phyloP scores from a whole-genome alignment of 805 yeast genomes.

The Hagleromyces aurorensis region DNA sequence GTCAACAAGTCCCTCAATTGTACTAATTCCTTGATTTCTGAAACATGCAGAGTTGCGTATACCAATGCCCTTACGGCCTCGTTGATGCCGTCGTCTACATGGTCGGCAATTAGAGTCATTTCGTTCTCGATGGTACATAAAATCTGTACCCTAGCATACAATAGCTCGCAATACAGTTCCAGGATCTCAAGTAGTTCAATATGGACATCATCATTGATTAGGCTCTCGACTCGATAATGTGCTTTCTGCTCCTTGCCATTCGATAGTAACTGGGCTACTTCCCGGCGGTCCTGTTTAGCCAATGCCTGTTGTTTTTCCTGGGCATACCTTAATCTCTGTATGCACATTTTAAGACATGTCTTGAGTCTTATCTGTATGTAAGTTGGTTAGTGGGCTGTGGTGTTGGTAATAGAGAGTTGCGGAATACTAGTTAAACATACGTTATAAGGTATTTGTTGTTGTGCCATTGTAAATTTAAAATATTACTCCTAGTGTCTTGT shows the following conservation, averaged over 20 bases:
- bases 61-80: conserved; percentile 71
- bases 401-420: conserved; percentile 4
- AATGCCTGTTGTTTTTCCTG: conserved; percentile 70
- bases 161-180: conserved; percentile 74
- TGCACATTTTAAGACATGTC: conserved; percentile 49
- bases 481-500: too few species aligned
- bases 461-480: too few species aligned
- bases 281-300: conserved; percentile 66
- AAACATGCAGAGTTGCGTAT: conserved; percentile 53
- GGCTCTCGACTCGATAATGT: conserved; percentile 71
- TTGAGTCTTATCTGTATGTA: conserved; percentile 22
- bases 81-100: conserved; percentile 39
- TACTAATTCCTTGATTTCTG: conserved; percentile 67
- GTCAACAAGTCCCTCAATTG: conserved; percentile 55
- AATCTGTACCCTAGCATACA: conserved; percentile 65
- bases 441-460: conserved; percentile 16
- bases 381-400: background rate
- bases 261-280: conserved; percentile 59
- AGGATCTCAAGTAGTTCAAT: conserved; percentile 71
- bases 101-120: conserved; percentile 25
- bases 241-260: conserved; percentile 78
- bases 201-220: conserved; percentile 73
- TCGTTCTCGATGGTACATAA: conserved; percentile 38
- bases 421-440: conserved; percentile 11
- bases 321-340: conserved; percentile 58